Evolutionary conservation across 2,329 filamentous ascomycete genomes (phyloP).

Genomic region (Penicillium carneum): DNA sequence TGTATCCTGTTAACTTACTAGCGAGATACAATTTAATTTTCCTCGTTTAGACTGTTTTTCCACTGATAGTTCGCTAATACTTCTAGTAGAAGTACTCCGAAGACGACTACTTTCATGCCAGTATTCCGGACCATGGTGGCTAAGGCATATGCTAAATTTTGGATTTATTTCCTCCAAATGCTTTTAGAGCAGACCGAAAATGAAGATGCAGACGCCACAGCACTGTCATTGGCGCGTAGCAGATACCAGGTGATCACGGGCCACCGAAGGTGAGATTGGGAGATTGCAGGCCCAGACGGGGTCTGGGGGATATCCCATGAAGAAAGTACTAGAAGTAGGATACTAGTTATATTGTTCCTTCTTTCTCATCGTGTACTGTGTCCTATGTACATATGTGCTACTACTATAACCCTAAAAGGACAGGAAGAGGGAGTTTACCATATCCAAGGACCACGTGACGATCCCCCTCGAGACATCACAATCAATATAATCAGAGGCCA

Average conservation of each 20-base stretch:
- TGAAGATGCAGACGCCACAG: conserved; percentile 8
- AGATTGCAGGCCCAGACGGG: conserved; percentile 14
- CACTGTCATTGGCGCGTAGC: background rate
- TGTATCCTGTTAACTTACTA: background rate
- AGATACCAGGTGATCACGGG: conserved; percentile 12
- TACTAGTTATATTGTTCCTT: background rate
- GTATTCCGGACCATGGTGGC: background rate
- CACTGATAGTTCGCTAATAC: background rate
- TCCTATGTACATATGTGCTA: background rate
- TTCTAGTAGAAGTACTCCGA: background rate
- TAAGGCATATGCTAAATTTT: background rate
- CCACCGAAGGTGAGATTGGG: conserved; percentile 10
- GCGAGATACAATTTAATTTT: background rate
- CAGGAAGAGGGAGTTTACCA: background rate
- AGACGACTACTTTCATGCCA: background rate
- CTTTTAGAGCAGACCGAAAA: background rate
- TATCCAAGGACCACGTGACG: conserved; percentile 7
- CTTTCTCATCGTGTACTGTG: background rate
- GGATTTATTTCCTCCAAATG: background rate
- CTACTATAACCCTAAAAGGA: background rate
- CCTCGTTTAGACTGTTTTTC: background rate
- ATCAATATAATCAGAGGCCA: background rate
- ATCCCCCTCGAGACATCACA: conserved; percentile 1
- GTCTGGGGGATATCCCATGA: background rate
- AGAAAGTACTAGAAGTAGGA: background rate